Conservation (phyloP, 2,329 filamentous ascomycete species). For the Gnomoniopsis smithogilvyi region DNA sequence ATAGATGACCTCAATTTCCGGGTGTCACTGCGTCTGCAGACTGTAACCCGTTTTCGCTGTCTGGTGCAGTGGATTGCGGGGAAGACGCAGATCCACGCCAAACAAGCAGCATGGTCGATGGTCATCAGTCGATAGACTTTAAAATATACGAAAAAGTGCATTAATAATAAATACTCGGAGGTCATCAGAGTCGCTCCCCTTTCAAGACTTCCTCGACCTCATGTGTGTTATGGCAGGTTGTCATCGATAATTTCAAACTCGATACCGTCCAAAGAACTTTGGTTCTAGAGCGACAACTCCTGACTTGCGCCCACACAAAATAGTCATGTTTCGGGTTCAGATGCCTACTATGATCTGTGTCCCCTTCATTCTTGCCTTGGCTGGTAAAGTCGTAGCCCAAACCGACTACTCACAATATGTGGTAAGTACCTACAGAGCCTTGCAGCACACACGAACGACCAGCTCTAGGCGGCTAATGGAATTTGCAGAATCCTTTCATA, state of each 20-base stretch:
- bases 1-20: background rate
- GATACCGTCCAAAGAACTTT: too few relatives aligned
- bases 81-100: background rate
- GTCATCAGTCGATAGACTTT: background rate
- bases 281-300: too few relatives aligned
- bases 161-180: too few relatives aligned
- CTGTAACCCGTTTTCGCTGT: background rate
- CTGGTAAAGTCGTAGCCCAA: background rate
- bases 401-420: constrained; percentile 15
- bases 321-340: background rate
- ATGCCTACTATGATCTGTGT: background rate
- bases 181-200: too few relatives aligned
- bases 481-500: constrained; percentile 39
- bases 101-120: background rate
- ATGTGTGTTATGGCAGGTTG: too few relatives aligned
- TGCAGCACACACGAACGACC: constrained; percentile 23
- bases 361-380: background rate
- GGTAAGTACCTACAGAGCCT: background rate
- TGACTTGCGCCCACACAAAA: background rate
- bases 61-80: background rate
- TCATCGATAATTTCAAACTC: too few relatives aligned
- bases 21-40: background rate
- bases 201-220: too few relatives aligned
- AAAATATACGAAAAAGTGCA: too few relatives aligned
- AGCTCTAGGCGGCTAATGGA: constrained; percentile 35